Base-by-base conservation (phyloP, 176 grass and related monocot species). In the Echinochloa phyllopogon region DNA sequence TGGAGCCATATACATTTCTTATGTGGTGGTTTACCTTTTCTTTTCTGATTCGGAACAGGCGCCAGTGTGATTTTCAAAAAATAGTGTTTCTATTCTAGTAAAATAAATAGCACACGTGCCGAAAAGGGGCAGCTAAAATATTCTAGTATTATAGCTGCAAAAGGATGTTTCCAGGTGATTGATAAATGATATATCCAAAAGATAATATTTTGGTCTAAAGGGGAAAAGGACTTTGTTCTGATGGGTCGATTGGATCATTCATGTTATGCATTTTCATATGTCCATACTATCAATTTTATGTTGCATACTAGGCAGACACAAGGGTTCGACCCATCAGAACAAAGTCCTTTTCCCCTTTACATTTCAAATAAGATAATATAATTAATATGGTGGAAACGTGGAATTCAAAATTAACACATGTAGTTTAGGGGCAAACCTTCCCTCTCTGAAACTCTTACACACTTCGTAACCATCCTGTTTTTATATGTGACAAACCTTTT, bases 111-210 rank as follows among this genome's bases (percentile, higher is more conserved):
- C 8, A 68, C n/a, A 68, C 1, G 38, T 10, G 18, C n/a, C n/a
- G n/a, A n/a, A n/a, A n/a, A 68, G n/a, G 38, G 65, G 33, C 65
- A 68, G 38, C 65, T 20, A 68, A 68, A 21, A n/a, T 68, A 44
- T 43, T n/a, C 10, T 44, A 8, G 9, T 43, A 21, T 67, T 67
- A 67, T 69, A 69, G 41, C 9, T 61, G 58, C n/a, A 60, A 60
- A 60, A 60, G n/a, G n/a, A n/a, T n/a, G n/a, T n/a, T n/a, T n/a
- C n/a, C n/a, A n/a, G n/a, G n/a, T n/a, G n/a, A n/a, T n/a, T n/a
- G n/a, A n/a, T n/a, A n/a, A n/a, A n/a, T n/a, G n/a, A n/a, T n/a
- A n/a, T n/a, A n/a, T n/a, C n/a, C n/a, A n/a, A n/a, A n/a, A n/a
- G n/a, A n/a, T n/a, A n/a, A n/a, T n/a, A n/a, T n/a, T n/a, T n/a